Evolutionary conservation across 257 asterid genomes (phyloP).

Genomic region (Capsicum rhomboideum): DNA sequence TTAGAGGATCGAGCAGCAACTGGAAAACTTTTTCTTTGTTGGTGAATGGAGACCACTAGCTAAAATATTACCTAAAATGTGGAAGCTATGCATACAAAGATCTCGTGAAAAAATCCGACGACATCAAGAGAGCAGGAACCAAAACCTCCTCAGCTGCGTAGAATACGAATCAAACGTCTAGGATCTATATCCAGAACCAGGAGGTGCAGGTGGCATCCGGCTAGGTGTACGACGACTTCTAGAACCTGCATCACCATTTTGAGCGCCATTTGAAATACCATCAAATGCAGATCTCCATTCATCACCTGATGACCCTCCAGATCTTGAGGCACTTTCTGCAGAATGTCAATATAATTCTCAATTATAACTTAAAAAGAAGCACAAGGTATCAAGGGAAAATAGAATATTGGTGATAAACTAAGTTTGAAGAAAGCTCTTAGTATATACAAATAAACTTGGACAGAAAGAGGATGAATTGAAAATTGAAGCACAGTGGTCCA

Average conservation of each 20-base stretch:
- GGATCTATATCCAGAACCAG: neutral
- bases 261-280: neutral
- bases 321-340: conserved; percentile 6
- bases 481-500: neutral
- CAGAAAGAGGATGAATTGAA: neutral
- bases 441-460: neutral
- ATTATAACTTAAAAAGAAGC: neutral
- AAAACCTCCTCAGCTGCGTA: neutral
- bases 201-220: conserved; percentile 21
- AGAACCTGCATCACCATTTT: conserved; percentile 6
- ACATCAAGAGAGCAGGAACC: neutral
- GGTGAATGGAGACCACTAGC: neutral
- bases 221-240: conserved; percentile 11
- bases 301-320: conserved; percentile 8
- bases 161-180: neutral
- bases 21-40: neutral
- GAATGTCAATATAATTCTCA: neutral
- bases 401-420: neutral
- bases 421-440: neutral
- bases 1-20: neutral
- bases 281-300: conserved; percentile 19
- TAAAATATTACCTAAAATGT: neutral
- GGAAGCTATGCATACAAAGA: neutral
- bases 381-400: neutral
- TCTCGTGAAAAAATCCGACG: neutral